These are phyloP conservation scores for Schizothecium vesticola DNA, from an alignment of 495 filamentous ascomycete genomes.

Conservation along the genomic window DNA sequence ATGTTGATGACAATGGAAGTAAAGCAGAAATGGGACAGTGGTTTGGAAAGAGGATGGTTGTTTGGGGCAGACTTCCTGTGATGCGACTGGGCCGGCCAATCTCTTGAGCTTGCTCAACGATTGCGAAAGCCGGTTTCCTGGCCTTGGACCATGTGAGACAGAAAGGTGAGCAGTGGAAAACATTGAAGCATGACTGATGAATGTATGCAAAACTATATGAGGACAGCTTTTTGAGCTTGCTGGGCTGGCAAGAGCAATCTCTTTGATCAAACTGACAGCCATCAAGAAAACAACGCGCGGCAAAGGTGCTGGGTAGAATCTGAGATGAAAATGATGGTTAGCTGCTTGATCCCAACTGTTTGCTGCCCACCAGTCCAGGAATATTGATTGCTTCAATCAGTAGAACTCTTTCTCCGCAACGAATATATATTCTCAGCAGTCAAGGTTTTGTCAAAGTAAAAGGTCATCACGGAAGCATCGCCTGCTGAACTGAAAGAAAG, in stretches of 20 bases:
- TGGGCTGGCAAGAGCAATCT: background rate
- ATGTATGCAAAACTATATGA: background rate
- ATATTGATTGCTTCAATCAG: conserved; percentile 12
- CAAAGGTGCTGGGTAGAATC: background rate
- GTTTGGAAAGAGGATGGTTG: too few relatives aligned
- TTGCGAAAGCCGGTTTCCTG: background rate
- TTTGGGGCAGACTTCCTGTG: background rate
- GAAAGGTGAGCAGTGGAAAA: background rate
- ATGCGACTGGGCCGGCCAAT: background rate
- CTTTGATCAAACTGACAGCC: background rate
- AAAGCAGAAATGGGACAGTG: background rate
- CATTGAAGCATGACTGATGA: background rate
- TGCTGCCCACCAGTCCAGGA: conserved; percentile 5
- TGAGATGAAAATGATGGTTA: conserved; percentile 3
- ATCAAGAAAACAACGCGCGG: background rate
- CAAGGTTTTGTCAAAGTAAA: conserved; percentile 32
- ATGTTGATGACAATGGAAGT: too few relatives aligned
- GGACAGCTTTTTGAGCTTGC: background rate
- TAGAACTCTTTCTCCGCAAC: conserved; percentile 16
- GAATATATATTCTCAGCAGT: conserved; percentile 24
- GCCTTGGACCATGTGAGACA: background rate
- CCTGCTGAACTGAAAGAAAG: background rate
- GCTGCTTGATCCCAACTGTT: background rate
- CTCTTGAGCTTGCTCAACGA: background rate
- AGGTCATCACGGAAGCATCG: conserved; percentile 20